A percentile compares a stretch with the other conserved stretches of the same genome.
phyloP scores from a whole-genome alignment of 257 asterid genomes.

The Solanum pinnatisectum region DNA sequence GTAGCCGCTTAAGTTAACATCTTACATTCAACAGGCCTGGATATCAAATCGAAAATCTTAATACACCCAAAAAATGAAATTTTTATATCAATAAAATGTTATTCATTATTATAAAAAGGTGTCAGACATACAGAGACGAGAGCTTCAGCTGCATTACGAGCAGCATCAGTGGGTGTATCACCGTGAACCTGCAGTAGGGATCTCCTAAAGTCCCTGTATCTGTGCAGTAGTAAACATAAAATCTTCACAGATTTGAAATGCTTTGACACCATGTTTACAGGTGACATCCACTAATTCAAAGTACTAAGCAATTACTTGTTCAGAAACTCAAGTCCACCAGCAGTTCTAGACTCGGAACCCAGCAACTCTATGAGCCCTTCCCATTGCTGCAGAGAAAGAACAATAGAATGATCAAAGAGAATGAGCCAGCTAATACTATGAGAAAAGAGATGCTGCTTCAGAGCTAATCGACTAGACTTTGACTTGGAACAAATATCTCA shows the following conservation, averaged over 20 bases:
- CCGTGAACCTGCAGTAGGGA: slow-evolving; percentile 66
- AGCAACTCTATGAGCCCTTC: slow-evolving; percentile 89
- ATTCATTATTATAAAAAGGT: slow-evolving; percentile 4
- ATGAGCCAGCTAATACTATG: neutral
- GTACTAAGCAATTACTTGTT: slow-evolving; percentile 38
- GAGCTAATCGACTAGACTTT: neutral
- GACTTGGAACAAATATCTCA: neutral
- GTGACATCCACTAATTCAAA: neutral
- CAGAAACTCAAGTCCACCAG: slow-evolving; percentile 90
- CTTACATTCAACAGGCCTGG: neutral
- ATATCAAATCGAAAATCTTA: neutral
- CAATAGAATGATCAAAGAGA: neutral
- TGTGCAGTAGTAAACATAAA: slow-evolving; percentile 20
- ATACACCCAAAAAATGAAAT: neutral
- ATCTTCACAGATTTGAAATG: neutral
- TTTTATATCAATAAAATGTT: neutral
- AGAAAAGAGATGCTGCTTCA: neutral
- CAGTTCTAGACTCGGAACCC: slow-evolving; percentile 64
- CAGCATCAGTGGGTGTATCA: slow-evolving; percentile 48
- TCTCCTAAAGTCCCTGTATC: slow-evolving; percentile 82
- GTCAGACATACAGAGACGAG: slow-evolving; percentile 56
- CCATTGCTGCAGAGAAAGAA: slow-evolving; percentile 64
- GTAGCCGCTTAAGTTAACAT: neutral
- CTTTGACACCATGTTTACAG: neutral
- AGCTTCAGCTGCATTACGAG: slow-evolving; percentile 70